Evolutionary conservation across 495 filamentous ascomycete species (phyloP).

Genomic region (Penicillium waksmanii): DNA sequence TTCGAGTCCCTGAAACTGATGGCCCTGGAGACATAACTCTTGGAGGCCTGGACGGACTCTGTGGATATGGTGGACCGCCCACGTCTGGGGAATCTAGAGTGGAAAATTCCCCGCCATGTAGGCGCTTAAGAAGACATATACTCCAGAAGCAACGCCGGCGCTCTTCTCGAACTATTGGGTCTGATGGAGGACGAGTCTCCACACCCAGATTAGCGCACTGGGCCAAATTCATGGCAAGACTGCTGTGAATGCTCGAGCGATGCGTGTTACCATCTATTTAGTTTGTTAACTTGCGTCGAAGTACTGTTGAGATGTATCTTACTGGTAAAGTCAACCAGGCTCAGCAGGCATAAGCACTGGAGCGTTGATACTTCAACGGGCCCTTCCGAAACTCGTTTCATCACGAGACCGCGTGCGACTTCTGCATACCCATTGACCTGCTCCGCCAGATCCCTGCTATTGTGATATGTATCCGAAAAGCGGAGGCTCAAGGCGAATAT

Average conservation of each 20-base stretch:
- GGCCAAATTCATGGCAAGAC: conserved; percentile 51
- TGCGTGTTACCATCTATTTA: conserved; percentile 50
- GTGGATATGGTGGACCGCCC: conserved; percentile 40
- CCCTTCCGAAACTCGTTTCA: conserved; percentile 48
- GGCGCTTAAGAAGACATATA: conserved; percentile 49
- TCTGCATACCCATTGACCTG: conserved; percentile 43
- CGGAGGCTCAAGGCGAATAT: conserved; percentile 43
- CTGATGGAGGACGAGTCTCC: conserved; percentile 31
- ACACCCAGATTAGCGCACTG: conserved; percentile 46
- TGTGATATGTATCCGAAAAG: conserved; percentile 32
- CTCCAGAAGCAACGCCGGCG: conserved; percentile 54
- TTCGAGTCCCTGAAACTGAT: conserved; percentile 21
- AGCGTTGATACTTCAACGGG: conserved; percentile 52
- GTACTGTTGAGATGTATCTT: conserved; percentile 4
- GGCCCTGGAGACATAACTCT: conserved; percentile 26
- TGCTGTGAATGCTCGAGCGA: conserved; percentile 52
- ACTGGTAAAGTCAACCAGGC: conserved; percentile 53
- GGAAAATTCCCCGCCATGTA: conserved; percentile 49
- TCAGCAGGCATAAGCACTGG: conserved; percentile 49
- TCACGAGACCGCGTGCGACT: conserved; percentile 45
- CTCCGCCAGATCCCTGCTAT: conserved; percentile 17
- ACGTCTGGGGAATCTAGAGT: conserved; percentile 41
- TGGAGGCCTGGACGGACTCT: conserved; percentile 35
- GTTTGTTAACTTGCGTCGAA: not conserved
- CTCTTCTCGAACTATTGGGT: conserved; percentile 39